phyloP scores from a whole-genome alignment of 306 rosid species.

The Sindora glabra region DNA sequence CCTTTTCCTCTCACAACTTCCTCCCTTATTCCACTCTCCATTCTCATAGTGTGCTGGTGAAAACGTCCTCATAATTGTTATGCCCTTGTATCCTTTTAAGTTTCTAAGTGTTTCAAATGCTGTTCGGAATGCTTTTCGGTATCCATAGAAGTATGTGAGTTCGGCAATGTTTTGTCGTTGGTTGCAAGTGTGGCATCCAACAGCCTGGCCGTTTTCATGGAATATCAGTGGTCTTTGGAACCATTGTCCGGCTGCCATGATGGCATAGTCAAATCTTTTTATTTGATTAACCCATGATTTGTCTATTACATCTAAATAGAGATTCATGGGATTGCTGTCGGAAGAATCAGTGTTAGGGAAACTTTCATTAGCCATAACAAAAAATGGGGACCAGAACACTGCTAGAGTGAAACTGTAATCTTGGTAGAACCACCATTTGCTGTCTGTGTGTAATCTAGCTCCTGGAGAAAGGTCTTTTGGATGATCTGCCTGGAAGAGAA shows the following conservation, averaged over 20 bases:
- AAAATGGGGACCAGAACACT: too few species aligned
- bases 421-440: too few species aligned
- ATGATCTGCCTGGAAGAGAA: conserved; percentile 32
- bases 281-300: too few species aligned
- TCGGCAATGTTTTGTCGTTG: conserved; percentile 12
- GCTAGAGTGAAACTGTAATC: too few species aligned
- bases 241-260: conserved; percentile 55
- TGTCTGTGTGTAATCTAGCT: neutral
- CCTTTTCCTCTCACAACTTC: conserved; percentile 35
- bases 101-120: conserved; percentile 44
- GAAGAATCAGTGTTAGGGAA: too few species aligned
- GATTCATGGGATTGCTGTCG: neutral
- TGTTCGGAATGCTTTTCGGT: too few species aligned
- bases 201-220: conserved; percentile 28
- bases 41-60: conserved; percentile 55
- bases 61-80: conserved; percentile 47
- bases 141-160: conserved; percentile 9
- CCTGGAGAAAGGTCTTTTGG: conserved; percentile 30
- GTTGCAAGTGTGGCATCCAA: conserved; percentile 43
- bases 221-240: conserved; percentile 57
- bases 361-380: too few species aligned
- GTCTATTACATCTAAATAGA: too few species aligned
- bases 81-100: conserved; percentile 32
- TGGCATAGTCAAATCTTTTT: too few species aligned
- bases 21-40: conserved; percentile 59